Conservation (phyloP, 2,329 filamentous ascomycete species). For the Calonectria naviculata region DNA sequence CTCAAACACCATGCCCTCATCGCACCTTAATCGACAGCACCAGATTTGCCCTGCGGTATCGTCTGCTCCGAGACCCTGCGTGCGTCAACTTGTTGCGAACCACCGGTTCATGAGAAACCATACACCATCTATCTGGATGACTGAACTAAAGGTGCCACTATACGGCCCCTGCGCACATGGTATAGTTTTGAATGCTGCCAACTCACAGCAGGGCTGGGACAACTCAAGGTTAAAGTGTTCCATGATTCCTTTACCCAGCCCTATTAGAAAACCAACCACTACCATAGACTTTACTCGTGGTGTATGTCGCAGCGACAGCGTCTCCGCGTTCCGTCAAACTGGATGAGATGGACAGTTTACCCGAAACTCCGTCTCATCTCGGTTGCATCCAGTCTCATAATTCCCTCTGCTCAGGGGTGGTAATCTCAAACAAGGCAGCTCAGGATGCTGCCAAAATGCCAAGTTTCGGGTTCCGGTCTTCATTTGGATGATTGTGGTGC, state of each 20-base stretch:
- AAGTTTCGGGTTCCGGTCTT: slow-evolving; percentile 21
- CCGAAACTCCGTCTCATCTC: slow-evolving; percentile 33
- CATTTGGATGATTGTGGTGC: slow-evolving; percentile 10
- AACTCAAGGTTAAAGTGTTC: neutral
- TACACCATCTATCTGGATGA: neutral
- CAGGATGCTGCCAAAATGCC: neutral
- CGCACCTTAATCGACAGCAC: slow-evolving; percentile 1
- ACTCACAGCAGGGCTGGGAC: neutral
- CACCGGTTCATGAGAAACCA: slow-evolving; percentile 8
- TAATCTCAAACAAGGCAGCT: neutral
- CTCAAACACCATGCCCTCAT: slow-evolving; percentile 15
- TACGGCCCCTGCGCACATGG: slow-evolving; percentile 18
- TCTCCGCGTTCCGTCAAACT: neutral
- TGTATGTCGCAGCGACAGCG: neutral
- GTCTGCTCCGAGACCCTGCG: slow-evolving; percentile 9
- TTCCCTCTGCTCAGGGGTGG: slow-evolving; percentile 20
- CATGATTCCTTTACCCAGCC: neutral
- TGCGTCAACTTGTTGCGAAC: neutral
- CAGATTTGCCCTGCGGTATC: neutral
- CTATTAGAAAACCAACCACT: neutral
- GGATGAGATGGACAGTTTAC: neutral
- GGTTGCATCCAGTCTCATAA: slow-evolving; percentile 22
- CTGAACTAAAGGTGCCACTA: neutral
- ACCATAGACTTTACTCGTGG: neutral
- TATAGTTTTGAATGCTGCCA: too few species aligned